A percentile compares a stretch with the other conserved stretches of the same genome.
phyloP scores from a whole-genome alignment of 1,284 basidiomycete species.

The Uromyces viciae-fabae region DNA sequence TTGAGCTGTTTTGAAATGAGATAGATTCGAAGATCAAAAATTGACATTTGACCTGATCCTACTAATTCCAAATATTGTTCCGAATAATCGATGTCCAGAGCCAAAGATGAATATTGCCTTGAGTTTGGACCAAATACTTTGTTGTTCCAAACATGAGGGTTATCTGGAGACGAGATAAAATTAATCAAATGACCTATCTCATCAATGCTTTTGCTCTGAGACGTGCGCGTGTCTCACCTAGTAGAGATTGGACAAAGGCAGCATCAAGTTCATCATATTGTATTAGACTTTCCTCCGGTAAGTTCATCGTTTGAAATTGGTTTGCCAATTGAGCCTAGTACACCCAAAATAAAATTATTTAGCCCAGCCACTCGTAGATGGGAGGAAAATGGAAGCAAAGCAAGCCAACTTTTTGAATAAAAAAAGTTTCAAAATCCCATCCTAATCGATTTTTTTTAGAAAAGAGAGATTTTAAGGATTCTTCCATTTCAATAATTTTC shows the following conservation, averaged over 20 bases:
- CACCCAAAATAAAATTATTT: not conserved
- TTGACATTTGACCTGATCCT: constrained; percentile 79
- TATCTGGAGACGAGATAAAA: constrained; percentile 69
- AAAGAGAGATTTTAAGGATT: constrained; percentile 81
- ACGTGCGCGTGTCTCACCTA: constrained; percentile 50
- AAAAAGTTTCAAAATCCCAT: constrained; percentile 97
- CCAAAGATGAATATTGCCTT: constrained; percentile 47
- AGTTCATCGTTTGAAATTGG: constrained; percentile 83
- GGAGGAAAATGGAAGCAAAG: not conserved
- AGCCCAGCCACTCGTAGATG: not conserved
- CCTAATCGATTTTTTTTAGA: constrained; percentile 79
- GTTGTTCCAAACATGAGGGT: constrained; percentile 66
- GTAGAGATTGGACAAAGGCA: constrained; percentile 66
- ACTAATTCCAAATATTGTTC: constrained; percentile 87
- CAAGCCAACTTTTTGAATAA: constrained; percentile 73
- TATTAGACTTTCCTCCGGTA: constrained; percentile 80
- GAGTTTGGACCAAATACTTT: constrained; percentile 65
- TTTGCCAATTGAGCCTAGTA: constrained; percentile 82
- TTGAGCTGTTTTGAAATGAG: constrained; percentile 79
- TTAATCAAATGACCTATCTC: not conserved
- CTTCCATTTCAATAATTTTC: constrained; percentile 72
- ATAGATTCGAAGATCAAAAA: constrained; percentile 91
- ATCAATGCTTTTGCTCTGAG: not conserved
- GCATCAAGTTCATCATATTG: constrained; percentile 89
- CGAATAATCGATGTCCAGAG: constrained; percentile 63